Evolutionary conservation across 2,329 filamentous ascomycete species (phyloP), one percentile per base, ranked within the genome.

Genomic region (Trichothecium roseum): DNA sequence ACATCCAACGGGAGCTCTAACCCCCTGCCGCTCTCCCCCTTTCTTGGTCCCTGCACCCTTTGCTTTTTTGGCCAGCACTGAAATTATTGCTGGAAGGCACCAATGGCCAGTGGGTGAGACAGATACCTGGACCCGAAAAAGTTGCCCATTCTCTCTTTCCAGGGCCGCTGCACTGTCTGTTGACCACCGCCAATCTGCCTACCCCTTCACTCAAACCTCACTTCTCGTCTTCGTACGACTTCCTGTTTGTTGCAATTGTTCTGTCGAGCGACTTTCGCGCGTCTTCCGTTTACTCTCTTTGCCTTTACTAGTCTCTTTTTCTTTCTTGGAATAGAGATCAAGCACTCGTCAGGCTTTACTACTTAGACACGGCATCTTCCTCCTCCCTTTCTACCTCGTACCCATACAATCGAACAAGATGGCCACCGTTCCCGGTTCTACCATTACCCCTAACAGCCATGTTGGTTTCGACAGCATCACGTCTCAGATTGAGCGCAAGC

Each of bases 401-500:
- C 28, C 24, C 9, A 28, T 26, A 12, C 27, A 18, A 31, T 12
- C 44, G 46, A 46, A 54, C 55, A 67, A 57, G 52, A 72, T 70
- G 66, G 64, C 66, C 46, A 63, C 66, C 60, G 81, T 83, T 75
- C 77, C 81, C 54, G 59, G 78, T 56, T 68, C 76, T 54, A 78
- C 78, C 55, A 77, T 82, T 60, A 91, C 85, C 66, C 91, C 91
- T 57, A 81, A 91, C 63, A 94, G 82, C 81, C 91, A 96, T 74
- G 91, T 98, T 64, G 91, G 91, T 78, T 98, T 98, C 72, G 91
- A 98, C 73, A 95, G 87, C 72, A 98, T 98, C 74, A 98, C 91
- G 53, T 87, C 82, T 50, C 91, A 98, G 74, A 98, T 98, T 54
- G 91, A 98, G 81, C 84, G 85, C 71, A 98, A 98, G 82, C 82